Percentiles rank a stretch among this genome's conserved stretches.
phyloP scores from a whole-genome alignment of 1,284 basidiomycete genomes.

The Trametes versicolor region DNA sequence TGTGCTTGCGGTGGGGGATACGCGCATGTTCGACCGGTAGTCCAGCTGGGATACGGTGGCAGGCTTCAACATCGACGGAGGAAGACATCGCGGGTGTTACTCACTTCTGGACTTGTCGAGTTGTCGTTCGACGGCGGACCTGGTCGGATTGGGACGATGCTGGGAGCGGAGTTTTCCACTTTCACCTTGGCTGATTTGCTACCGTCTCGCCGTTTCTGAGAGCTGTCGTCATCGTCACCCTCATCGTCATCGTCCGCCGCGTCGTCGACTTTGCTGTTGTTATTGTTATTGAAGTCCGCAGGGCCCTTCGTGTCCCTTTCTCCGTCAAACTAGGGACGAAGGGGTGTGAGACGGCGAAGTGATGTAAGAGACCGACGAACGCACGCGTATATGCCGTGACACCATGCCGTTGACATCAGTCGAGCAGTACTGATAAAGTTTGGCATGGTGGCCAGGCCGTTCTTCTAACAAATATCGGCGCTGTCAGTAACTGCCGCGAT shows the following conservation, averaged over 20 bases:
- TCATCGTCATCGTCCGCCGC: slow-evolving; percentile 58
- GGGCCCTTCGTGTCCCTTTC: slow-evolving; percentile 58
- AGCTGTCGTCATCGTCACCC: slow-evolving; percentile 46
- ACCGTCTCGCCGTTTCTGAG: slow-evolving; percentile 38
- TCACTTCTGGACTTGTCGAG: slow-evolving; percentile 38
- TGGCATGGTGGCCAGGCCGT: slow-evolving; percentile 60
- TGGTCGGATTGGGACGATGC: slow-evolving; percentile 40
- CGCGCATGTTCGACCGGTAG: slow-evolving; percentile 36
- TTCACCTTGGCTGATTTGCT: slow-evolving; percentile 37
- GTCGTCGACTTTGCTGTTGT: slow-evolving; percentile 48
- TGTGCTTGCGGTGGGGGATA: slow-evolving; percentile 34
- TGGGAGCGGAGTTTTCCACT: slow-evolving; percentile 29
- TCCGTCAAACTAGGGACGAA: slow-evolving; percentile 55
- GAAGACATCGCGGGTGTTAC: neutral
- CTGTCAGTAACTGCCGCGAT: neutral
- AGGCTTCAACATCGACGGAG: slow-evolving; percentile 10
- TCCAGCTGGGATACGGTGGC: slow-evolving; percentile 35
- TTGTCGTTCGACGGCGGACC: slow-evolving; percentile 33
- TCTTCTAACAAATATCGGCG: slow-evolving; percentile 47
- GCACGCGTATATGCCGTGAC: slow-evolving; percentile 57
- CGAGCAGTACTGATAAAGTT: slow-evolving; percentile 68
- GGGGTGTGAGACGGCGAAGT: slow-evolving; percentile 20
- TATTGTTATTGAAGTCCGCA: slow-evolving; percentile 52
- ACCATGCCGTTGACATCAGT: slow-evolving; percentile 59
- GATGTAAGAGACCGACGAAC: slow-evolving; percentile 27